phyloP scores from a whole-genome alignment of 129 eudicot species.

The Deinandra increscens region DNA sequence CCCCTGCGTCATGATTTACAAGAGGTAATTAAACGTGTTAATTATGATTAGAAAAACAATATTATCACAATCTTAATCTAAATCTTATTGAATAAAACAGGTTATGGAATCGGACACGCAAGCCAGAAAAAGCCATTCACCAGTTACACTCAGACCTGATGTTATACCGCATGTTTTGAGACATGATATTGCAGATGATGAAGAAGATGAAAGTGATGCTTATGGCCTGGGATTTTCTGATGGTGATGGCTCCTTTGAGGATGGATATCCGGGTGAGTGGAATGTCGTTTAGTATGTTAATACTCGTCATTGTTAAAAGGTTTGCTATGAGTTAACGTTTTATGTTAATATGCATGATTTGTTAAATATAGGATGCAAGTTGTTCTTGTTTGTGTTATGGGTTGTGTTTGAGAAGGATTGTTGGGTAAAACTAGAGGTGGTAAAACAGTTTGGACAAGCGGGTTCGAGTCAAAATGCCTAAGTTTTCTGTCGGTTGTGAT shows the following conservation, averaged over 20 bases:
- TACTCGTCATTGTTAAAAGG: background rate
- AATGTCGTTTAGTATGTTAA: conserved; percentile 28
- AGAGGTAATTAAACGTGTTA: conserved; percentile 42
- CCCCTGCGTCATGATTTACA: conserved; percentile 61
- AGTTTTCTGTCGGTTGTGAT: too few relatives aligned
- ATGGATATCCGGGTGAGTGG: conserved; percentile 48
- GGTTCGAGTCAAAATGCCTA: too few relatives aligned
- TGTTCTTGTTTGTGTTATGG: background rate
- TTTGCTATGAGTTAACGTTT: background rate
- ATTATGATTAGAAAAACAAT: background rate
- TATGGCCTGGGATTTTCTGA: conserved; percentile 17
- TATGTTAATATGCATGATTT: background rate
- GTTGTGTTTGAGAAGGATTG: too few relatives aligned
- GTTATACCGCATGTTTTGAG: conserved; percentile 76
- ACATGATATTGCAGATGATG: conserved; percentile 46
- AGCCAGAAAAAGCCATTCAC: conserved; percentile 60
- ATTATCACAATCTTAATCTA: background rate
- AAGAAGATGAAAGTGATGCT: too few relatives aligned
- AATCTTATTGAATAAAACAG: conserved; percentile 9
- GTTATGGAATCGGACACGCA: conserved; percentile 45
- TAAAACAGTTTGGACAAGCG: too few relatives aligned
- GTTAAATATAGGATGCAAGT: conserved; percentile 11
- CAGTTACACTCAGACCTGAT: conserved; percentile 63
- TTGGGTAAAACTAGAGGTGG: too few relatives aligned
- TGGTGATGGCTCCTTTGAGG: conserved; percentile 38